Percentiles rank a stretch among this genome's conserved stretches.
Evolutionary conservation across 2,329 filamentous ascomycete species (phyloP).

Genomic region (Beauveria bassiana): DNA sequence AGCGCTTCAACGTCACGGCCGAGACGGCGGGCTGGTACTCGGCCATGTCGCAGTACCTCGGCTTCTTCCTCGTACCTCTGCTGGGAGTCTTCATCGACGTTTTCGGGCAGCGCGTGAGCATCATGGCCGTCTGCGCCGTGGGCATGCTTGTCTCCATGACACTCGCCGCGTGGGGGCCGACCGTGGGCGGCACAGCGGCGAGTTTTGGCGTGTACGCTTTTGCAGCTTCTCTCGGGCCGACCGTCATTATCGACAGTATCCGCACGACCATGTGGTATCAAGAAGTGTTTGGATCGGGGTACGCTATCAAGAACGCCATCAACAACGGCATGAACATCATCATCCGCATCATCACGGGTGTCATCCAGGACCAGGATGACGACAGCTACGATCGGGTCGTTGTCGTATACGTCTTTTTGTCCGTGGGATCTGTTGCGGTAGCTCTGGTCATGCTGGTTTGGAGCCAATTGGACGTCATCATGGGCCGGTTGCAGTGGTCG

Average conservation of each 20-base stretch:
- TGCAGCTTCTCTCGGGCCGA: constrained; percentile 46
- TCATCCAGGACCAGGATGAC: constrained; percentile 49
- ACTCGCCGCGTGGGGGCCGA: constrained; percentile 43
- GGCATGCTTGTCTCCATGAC: constrained; percentile 46
- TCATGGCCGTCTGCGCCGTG: constrained; percentile 43
- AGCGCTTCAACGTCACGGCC: constrained; percentile 47
- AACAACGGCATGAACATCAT: constrained; percentile 59
- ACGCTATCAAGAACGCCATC: constrained; percentile 52
- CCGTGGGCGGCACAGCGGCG: constrained; percentile 44
- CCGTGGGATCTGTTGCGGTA: constrained; percentile 40
- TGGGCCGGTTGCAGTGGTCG: constrained; percentile 49
- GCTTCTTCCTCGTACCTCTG: constrained; percentile 51
- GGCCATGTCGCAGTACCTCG: constrained; percentile 44
- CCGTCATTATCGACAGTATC: constrained; percentile 52
- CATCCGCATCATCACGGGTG: constrained; percentile 47
- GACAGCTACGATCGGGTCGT: constrained; percentile 49
- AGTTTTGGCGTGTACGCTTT: constrained; percentile 54
- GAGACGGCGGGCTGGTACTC: constrained; percentile 55
- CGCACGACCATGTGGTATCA: constrained; percentile 53
- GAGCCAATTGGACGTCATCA: constrained; percentile 31
- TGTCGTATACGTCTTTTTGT: constrained; percentile 47
- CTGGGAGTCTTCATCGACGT: constrained; percentile 50
- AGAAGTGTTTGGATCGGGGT: constrained; percentile 52
- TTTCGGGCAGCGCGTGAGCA: constrained; percentile 44
- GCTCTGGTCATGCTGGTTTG: constrained; percentile 30